Conservation (phyloP, 164 flowering plant species). For the Santalum album region DNA sequence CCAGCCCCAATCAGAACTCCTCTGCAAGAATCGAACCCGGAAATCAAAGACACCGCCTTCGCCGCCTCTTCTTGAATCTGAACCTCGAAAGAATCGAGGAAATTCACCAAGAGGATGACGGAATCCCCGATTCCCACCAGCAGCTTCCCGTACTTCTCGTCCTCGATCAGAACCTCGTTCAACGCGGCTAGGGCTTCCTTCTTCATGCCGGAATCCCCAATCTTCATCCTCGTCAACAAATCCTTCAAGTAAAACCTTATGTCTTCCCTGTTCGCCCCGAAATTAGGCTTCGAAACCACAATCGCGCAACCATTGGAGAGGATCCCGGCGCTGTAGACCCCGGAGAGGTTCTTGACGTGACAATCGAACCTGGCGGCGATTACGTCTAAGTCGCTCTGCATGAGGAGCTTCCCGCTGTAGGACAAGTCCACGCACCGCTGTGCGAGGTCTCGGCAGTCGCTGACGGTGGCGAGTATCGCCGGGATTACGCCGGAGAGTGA, state of each 20-base stretch:
- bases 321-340: constrained; percentile 44
- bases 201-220: constrained; percentile 63
- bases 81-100: constrained; percentile 40
- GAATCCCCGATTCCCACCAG: constrained; percentile 42
- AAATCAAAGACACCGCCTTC: constrained; percentile 31
- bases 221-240: constrained; percentile 60
- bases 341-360: constrained; percentile 40
- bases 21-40: constrained; percentile 38
- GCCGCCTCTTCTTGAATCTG: constrained; percentile 53
- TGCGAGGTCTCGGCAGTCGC: constrained; percentile 49
- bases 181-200: constrained; percentile 46
- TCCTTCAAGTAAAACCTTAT: constrained; percentile 67
- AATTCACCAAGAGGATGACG: constrained; percentile 30
- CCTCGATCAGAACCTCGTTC: constrained; percentile 51
- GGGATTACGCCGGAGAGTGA: constrained; percentile 20
- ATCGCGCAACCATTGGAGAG: constrained; percentile 43
- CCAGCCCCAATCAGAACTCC: constrained; percentile 45
- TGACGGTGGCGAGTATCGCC: constrained; percentile 21
- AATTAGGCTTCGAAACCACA: constrained; percentile 59
- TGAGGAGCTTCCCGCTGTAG: constrained; percentile 82
- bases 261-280: constrained; percentile 54
- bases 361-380: constrained; percentile 38
- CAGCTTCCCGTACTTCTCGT: constrained; percentile 55
- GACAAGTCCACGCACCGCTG: constrained; percentile 50
- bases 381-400: constrained; percentile 89